phyloP scores from a whole-genome alignment of 2,329 filamentous ascomycete species.

The Diaporthe citri region DNA sequence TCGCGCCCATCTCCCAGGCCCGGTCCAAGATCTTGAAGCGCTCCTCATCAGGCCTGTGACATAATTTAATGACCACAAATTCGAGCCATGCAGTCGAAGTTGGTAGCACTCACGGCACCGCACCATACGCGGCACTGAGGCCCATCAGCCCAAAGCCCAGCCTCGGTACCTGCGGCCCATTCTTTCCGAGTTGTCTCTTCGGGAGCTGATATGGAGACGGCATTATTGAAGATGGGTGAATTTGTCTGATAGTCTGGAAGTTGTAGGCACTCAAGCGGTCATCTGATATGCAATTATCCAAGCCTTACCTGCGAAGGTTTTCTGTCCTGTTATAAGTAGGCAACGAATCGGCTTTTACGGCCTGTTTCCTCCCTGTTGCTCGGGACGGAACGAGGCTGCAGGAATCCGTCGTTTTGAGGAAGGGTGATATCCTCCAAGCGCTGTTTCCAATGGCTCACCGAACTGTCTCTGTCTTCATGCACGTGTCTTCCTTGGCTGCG shows the following conservation, averaged over 20 bases:
- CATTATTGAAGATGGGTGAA: neutral
- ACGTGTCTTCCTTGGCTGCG: too few relatives aligned
- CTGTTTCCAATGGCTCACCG: too few relatives aligned
- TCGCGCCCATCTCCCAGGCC: constrained; percentile 62
- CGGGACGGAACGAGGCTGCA: neutral
- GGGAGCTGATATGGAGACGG: constrained; percentile 24
- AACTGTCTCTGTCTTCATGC: too few relatives aligned
- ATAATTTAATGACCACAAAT: neutral
- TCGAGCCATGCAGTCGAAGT: neutral
- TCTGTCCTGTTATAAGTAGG: neutral
- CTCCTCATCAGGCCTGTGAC: constrained; percentile 59
- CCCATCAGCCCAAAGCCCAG: constrained; percentile 48
- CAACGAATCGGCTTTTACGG: neutral
- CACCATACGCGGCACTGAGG: constrained; percentile 42
- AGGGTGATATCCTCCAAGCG: too few relatives aligned
- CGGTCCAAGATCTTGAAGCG: constrained; percentile 65
- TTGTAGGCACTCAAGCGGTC: neutral
- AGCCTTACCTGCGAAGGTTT: neutral
- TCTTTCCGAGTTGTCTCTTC: constrained; percentile 43
- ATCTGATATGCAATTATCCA: neutral
- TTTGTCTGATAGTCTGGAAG: neutral
- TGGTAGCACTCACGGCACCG: constrained; percentile 36
- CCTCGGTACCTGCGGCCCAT: constrained; percentile 44
- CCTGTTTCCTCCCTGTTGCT: neutral
- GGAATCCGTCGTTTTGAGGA: neutral